Percentiles rank a stretch among this genome's conserved stretches.
phyloP scores from a whole-genome alignment of 2,329 filamentous ascomycete genomes.

The Gremmenia infestans region DNA sequence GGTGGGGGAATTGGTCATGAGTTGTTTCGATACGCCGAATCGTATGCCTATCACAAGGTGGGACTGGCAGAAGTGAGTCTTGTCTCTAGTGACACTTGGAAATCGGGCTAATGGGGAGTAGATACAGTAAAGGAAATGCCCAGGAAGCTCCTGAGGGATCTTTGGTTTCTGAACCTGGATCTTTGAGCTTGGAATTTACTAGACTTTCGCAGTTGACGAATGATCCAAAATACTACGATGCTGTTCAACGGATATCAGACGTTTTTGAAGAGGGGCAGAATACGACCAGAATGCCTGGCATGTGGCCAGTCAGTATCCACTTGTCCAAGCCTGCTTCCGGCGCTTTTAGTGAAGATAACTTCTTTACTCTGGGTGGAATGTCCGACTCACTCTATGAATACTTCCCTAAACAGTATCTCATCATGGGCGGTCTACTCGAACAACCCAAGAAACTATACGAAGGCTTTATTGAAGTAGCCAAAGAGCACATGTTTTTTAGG shows the following conservation, averaged over 20 bases:
- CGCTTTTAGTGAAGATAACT: conserved; percentile 40
- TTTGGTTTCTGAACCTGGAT: conserved; percentile 56
- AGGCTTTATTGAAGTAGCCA: conserved; percentile 41
- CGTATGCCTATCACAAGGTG: conserved; percentile 66
- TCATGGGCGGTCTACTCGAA: conserved; percentile 58
- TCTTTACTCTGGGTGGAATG: conserved; percentile 52
- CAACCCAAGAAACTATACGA: conserved; percentile 45
- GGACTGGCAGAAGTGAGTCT: conserved; percentile 48
- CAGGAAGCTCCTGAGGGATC: conserved; percentile 54
- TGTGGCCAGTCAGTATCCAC: conserved; percentile 56
- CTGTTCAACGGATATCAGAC: conserved; percentile 51
- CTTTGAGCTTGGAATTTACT: conserved; percentile 54
- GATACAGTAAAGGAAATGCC: conserved; percentile 41
- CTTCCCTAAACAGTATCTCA: conserved; percentile 58
- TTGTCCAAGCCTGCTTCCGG: conserved; percentile 48
- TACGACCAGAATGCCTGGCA: conserved; percentile 51
- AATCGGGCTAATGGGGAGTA: conserved; percentile 38
- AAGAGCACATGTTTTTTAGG: conserved; percentile 40
- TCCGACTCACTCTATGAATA: conserved; percentile 61
- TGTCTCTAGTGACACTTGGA: background rate
- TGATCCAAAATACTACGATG: conserved; percentile 59
- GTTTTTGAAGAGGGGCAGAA: conserved; percentile 50
- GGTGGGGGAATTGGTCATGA: conserved; percentile 65
- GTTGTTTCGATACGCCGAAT: conserved; percentile 81
- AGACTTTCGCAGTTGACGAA: conserved; percentile 59